These are phyloP conservation scores for Aristolochia fimbriata DNA, from an alignment of 164 flowering plant genomes.

Conservation along the genomic window DNA sequence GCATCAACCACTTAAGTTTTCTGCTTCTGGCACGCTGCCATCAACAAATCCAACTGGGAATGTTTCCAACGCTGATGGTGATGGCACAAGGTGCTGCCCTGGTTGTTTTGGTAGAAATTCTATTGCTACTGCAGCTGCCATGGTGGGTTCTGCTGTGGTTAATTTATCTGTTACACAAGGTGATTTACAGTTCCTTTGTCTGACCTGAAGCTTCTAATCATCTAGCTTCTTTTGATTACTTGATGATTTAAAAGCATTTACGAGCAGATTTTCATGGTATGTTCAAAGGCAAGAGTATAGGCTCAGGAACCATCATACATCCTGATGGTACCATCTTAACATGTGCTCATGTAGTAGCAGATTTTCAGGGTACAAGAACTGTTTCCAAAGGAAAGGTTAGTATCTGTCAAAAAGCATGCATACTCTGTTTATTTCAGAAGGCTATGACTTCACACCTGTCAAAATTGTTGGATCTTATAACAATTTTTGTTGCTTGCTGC, in stretches of 20 bases:
- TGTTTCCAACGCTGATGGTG: slow-evolving; percentile 20
- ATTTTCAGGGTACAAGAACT: slow-evolving; percentile 37
- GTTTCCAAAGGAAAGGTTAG: slow-evolving; percentile 60
- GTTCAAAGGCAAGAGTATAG: slow-evolving; percentile 48
- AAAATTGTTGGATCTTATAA: too few relatives aligned
- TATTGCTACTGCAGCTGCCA: slow-evolving; percentile 76
- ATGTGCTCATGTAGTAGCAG: slow-evolving; percentile 84
- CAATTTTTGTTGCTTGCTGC: too few relatives aligned
- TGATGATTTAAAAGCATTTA: not conserved
- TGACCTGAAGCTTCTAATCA: not conserved
- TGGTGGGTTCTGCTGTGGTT: slow-evolving; percentile 84
- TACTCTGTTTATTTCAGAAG: not conserved
- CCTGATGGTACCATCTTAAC: slow-evolving; percentile 87
- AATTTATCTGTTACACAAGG: slow-evolving; percentile 69
- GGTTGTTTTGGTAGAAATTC: slow-evolving; percentile 66
- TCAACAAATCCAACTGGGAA: slow-evolving; percentile 22
- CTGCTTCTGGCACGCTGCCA: slow-evolving; percentile 29
- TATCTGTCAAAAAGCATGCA: not conserved
- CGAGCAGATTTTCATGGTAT: slow-evolving; percentile 42
- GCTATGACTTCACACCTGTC: too few relatives aligned
- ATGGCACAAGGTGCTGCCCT: slow-evolving; percentile 25
- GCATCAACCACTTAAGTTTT: slow-evolving; percentile 25
- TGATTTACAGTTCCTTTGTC: slow-evolving; percentile 9
- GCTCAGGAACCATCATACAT: slow-evolving; percentile 83
- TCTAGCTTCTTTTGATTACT: not conserved